Base-by-base conservation (phyloP, 1,284 basidiomycete genomes). In the Cutaneotrichosporon dermatis region DNA sequence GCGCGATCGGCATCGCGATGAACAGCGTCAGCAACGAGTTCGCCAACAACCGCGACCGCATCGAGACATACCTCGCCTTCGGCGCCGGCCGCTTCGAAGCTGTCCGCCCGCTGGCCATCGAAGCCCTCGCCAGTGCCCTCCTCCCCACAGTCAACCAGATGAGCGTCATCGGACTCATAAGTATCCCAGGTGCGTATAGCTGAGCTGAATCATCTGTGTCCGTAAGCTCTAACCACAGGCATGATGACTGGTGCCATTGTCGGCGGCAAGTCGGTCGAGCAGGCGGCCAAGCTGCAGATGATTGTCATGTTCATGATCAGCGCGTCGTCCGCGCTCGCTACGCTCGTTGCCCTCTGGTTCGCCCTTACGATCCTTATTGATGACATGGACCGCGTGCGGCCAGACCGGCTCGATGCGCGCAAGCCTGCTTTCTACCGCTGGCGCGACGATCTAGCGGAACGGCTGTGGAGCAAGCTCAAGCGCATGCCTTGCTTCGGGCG, bases 241-340 rank as follows among this genome's bases (percentile, higher is more conserved):
- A 90, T 90, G 88, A 91, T 92, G 89, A 91, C 88, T 0, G 90
- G 90, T 66, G 89, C 90, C 1, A 88, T 92, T 63, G 84, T 92
- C 13, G 90, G 89, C 25, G 90, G 90, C 0, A 84, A 88, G 39
- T 86, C 86, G 36, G 88, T 92, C 52, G 83, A 89, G 51, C 89
- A 91, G 76, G 90, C 90, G 0, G 88, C 89, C 1, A 84, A 86
- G 54, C 77, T 92, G 9, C 90, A 92, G 70, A 91, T 90, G 87
- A 86, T 92, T 60, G 90, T 92, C 78, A 89, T 91, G 85, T 92
- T 92, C 76, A 89, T 92, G 87, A 89, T 92, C 56, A 86, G 86
- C 2, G 86, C 89, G 0, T 83, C 84, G 57, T 87, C 87, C 0
- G 84, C 86, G 1, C 82, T 92, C 33, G 83, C 85, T 5, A 82